Percentiles rank a stretch among this genome's conserved stretches.
Conservation (phyloP, 345 rosid genomes). For the Camelina neglecta region DNA sequence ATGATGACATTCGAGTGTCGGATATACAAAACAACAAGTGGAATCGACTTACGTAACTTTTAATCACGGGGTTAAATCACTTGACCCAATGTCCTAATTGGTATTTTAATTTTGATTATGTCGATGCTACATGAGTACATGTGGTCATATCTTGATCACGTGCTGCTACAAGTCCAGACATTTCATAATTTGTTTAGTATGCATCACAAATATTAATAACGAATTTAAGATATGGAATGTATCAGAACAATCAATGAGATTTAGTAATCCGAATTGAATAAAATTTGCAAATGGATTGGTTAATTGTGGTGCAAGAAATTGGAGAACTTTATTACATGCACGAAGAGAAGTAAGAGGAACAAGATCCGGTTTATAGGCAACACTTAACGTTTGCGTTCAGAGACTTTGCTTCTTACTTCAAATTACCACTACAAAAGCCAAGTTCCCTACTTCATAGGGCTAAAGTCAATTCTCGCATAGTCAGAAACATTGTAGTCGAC, state of each 20-base stretch:
- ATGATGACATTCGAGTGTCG: slow-evolving; percentile 27
- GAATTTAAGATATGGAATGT: no score
- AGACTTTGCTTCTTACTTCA: slow-evolving; percentile 44
- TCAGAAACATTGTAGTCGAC: not conserved
- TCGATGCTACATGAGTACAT: slow-evolving; percentile 18
- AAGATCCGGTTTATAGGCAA: slow-evolving; percentile 42
- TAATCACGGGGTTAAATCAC: slow-evolving; percentile 45
- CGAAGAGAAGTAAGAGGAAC: slow-evolving; percentile 27
- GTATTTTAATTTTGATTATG: slow-evolving; percentile 29
- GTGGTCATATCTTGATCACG: slow-evolving; percentile 42
- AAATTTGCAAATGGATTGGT: not conserved
- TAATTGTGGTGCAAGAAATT: slow-evolving; percentile 23
- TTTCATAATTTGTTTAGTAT: not conserved
- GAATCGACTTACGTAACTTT: slow-evolving; percentile 30
- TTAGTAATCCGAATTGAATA: not conserved
- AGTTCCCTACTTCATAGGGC: slow-evolving; percentile 3
- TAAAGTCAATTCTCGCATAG: not conserved
- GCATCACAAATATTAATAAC: not conserved
- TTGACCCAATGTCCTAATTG: slow-evolving; percentile 29
- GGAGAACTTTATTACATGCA: slow-evolving; percentile 18
- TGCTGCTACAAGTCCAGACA: slow-evolving; percentile 17
- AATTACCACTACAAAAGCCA: slow-evolving; percentile 5
- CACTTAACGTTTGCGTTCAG: slow-evolving; percentile 33
- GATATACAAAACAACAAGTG: slow-evolving; percentile 29
- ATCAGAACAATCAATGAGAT: not conserved